phyloP scores from a whole-genome alignment of 352 stramenopile genomes.

The Pythium aphanidermatum region DNA sequence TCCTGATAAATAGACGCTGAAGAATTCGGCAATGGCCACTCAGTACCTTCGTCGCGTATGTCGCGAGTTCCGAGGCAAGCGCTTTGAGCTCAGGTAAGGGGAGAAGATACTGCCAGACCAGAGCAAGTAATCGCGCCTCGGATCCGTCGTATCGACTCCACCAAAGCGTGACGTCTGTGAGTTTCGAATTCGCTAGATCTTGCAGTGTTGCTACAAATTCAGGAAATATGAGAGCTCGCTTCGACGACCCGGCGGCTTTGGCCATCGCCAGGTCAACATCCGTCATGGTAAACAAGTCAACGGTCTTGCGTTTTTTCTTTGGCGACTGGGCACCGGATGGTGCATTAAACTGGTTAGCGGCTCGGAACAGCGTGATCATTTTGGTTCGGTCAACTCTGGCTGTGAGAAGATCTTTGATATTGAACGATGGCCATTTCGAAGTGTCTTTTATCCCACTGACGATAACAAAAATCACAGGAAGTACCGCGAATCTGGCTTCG shows the following conservation, averaged over 20 bases:
- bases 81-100: constrained; percentile 21
- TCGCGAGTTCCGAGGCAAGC: constrained; percentile 10
- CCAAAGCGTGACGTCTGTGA: constrained; percentile 24
- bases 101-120: constrained; percentile 43
- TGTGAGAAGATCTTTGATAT: constrained; percentile 30
- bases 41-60: constrained; percentile 21
- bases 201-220: constrained; percentile 35
- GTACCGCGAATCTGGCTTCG: constrained; percentile 24
- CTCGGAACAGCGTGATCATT: constrained; percentile 42
- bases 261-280: constrained; percentile 59
- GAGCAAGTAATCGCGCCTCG: constrained; percentile 32
- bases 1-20: constrained; percentile 28
- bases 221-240: constrained; percentile 35
- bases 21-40: constrained; percentile 20
- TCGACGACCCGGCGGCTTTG: constrained; percentile 39
- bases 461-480: constrained; percentile 41
- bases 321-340: not conserved
- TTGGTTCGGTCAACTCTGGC: constrained; percentile 51
- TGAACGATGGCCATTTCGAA: constrained; percentile 25
- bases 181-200: constrained; percentile 28
- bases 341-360: constrained; percentile 24
- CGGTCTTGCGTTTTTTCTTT: constrained; percentile 3
- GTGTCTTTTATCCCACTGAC: constrained; percentile 34
- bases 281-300: constrained; percentile 32
- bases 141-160: constrained; percentile 39